A percentile compares a stretch with the other conserved stretches of the same genome.
Evolutionary conservation across 345 rosid genomes (phyloP).

Genomic region (Sonneratia caseolaris): DNA sequence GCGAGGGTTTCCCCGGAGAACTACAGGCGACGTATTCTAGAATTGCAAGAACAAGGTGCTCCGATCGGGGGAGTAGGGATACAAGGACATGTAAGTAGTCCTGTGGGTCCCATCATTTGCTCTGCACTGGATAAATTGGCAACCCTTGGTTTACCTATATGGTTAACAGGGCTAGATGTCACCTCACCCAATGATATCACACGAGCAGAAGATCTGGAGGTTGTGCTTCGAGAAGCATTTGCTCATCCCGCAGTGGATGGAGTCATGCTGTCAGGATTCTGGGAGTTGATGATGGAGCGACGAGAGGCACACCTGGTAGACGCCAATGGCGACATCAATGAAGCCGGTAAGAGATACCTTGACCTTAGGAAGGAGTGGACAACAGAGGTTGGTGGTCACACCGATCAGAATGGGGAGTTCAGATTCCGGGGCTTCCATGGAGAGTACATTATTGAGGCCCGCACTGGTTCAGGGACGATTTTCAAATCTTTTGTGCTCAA

Average conservation of each 20-base stretch:
- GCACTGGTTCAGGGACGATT: slow-evolving; percentile 23
- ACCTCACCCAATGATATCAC: slow-evolving; percentile 58
- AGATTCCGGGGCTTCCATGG: slow-evolving; percentile 79
- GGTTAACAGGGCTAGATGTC: slow-evolving; percentile 93
- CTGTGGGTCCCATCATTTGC: slow-evolving; percentile 55
- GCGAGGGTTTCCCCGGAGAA: slow-evolving; percentile 57
- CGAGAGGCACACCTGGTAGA: slow-evolving; percentile 63
- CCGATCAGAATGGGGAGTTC: slow-evolving; percentile 43
- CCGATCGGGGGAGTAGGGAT: slow-evolving; percentile 80
- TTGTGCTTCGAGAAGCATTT: slow-evolving; percentile 77
- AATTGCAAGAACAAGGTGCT: slow-evolving; percentile 68
- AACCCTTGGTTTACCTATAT: slow-evolving; percentile 65
- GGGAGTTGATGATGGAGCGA: slow-evolving; percentile 92
- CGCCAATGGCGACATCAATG: slow-evolving; percentile 79
- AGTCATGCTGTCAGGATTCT: slow-evolving; percentile 85
- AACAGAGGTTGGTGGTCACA: slow-evolving; percentile 32
- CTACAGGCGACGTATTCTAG: slow-evolving; percentile 55
- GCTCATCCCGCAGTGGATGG: slow-evolving; percentile 92
- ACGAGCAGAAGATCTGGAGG: slow-evolving; percentile 84
- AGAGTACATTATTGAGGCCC: slow-evolving; percentile 37
- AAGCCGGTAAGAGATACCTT: slow-evolving; percentile 66
- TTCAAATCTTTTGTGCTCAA: slow-evolving; percentile 46
- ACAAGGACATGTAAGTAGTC: slow-evolving; percentile 77
- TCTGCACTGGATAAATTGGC: slow-evolving; percentile 68
- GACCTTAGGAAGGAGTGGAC: slow-evolving; percentile 71